Evolutionary conservation across 1,139 yeast species (phyloP).

Genomic region (Candida smagusa): DNA sequence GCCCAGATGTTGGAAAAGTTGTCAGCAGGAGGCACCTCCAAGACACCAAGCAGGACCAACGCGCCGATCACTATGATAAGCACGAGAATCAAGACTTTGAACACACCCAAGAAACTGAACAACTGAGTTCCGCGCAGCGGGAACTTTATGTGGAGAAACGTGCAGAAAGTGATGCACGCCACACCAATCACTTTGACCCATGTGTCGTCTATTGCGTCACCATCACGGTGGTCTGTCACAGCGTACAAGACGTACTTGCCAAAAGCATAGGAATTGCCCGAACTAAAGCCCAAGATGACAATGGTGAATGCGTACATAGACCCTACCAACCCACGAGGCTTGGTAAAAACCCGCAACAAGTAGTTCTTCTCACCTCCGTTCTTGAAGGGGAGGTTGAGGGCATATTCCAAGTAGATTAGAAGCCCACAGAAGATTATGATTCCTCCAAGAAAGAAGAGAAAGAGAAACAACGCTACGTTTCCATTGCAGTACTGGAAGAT

Average conservation of each 20-base stretch:
- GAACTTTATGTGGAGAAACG: constrained; percentile 35
- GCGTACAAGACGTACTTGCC: constrained; percentile 48
- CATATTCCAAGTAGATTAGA: constrained; percentile 45
- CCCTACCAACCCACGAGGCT: constrained; percentile 37
- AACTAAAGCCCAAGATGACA: constrained; percentile 46
- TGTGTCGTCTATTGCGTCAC: constrained; percentile 11
- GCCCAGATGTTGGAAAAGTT: constrained; percentile 24
- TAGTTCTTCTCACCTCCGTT: constrained; percentile 54
- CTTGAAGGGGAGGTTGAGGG: constrained; percentile 42
- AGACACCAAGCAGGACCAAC: constrained; percentile 23
- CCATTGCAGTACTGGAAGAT: constrained; percentile 45
- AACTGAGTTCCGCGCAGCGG: constrained; percentile 42
- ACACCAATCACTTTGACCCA: constrained; percentile 44
- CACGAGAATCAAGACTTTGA: constrained; percentile 39
- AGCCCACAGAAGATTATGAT: constrained; percentile 46
- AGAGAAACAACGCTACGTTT: constrained; percentile 37
- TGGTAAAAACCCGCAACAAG: constrained; percentile 37
- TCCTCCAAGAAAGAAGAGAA: constrained; percentile 45
- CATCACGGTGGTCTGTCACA: constrained; percentile 19
- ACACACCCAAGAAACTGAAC: constrained; percentile 42
- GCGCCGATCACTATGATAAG: constrained; percentile 39
- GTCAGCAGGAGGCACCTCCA: constrained; percentile 23
- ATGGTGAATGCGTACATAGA: constrained; percentile 47
- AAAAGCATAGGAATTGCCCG: constrained; percentile 51
- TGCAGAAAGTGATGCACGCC: constrained; percentile 39